Conservation (phyloP, 2,329 filamentous ascomycete genomes). For the Xylariaceae sp. region DNA sequence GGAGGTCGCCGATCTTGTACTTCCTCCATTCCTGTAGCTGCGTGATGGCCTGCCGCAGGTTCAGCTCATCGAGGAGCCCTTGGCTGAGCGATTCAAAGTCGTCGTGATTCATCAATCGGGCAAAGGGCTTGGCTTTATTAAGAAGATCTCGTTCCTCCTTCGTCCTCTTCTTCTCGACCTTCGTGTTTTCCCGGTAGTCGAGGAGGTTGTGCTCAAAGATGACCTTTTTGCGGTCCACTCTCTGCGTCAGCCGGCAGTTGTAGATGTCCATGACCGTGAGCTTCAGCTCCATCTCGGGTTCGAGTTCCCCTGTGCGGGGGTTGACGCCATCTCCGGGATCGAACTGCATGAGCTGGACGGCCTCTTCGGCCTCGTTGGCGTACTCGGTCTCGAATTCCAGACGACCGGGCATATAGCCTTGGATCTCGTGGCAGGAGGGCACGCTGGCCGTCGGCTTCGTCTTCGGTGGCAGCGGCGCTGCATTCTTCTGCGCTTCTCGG, state of each 20-base stretch:
- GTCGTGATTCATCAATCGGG: slow-evolving; percentile 88
- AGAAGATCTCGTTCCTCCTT: slow-evolving; percentile 90
- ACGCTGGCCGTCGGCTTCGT: slow-evolving; percentile 95
- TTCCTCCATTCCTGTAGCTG: slow-evolving; percentile 93
- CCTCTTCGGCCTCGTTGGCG: slow-evolving; percentile 95
- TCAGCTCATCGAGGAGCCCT: slow-evolving; percentile 83
- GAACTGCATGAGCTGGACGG: slow-evolving; percentile 96
- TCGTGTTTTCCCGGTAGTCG: slow-evolving; percentile 87
- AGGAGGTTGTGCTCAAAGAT: slow-evolving; percentile 92
- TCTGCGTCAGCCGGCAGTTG: slow-evolving; percentile 81
- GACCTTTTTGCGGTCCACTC: slow-evolving; percentile 91
- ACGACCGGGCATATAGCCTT: slow-evolving; percentile 96
- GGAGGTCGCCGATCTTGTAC: slow-evolving; percentile 75
- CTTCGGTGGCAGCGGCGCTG: slow-evolving; percentile 76
- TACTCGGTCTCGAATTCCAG: slow-evolving; percentile 97
- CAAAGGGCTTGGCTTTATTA: slow-evolving; percentile 92
- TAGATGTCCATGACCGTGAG: slow-evolving; percentile 98
- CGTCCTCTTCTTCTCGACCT: slow-evolving; percentile 85
- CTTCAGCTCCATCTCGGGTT: slow-evolving; percentile 96
- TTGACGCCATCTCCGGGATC: slow-evolving; percentile 93
- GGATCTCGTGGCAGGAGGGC: slow-evolving; percentile 93
- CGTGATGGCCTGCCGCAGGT: slow-evolving; percentile 77
- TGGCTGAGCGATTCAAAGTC: slow-evolving; percentile 85
- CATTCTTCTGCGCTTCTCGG: slow-evolving; percentile 78
- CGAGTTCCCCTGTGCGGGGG: slow-evolving; percentile 69